These are phyloP conservation scores for Paradendryphiella salina DNA, from an alignment of 2,329 filamentous ascomycete genomes.

Conservation along the genomic window DNA sequence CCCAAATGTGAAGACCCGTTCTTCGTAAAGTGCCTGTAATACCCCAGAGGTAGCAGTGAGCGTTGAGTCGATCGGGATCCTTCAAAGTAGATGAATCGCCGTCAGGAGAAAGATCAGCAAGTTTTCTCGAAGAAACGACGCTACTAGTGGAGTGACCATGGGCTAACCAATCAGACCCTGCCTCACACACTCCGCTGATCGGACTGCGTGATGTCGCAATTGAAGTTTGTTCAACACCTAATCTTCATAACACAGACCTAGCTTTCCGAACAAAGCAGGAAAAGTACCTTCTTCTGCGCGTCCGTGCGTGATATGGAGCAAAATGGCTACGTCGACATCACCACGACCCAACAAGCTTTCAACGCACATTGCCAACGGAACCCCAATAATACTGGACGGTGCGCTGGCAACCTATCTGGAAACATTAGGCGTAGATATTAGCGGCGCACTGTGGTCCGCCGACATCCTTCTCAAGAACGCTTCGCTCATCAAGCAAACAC, in stretches of 20 bases:
- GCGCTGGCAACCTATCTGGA: conserved; percentile 55
- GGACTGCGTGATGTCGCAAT: not conserved
- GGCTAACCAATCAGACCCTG: not conserved
- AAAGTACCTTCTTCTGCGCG: not conserved
- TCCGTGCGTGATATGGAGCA: not conserved
- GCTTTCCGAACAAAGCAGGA: not conserved
- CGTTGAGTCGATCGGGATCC: too few relatives aligned
- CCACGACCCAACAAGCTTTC: conserved; percentile 1
- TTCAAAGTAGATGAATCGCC: too few relatives aligned
- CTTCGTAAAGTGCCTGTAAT: too few relatives aligned
- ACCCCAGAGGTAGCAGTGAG: too few relatives aligned
- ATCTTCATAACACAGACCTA: not conserved
- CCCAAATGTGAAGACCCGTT: too few relatives aligned
- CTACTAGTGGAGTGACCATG: not conserved
- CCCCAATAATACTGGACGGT: conserved; percentile 50
- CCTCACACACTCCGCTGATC: not conserved
- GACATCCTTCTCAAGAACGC: conserved; percentile 48
- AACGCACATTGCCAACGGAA: conserved; percentile 22
- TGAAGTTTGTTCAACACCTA: not conserved
- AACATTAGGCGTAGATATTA: conserved; percentile 49
- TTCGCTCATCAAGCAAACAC: conserved; percentile 48
- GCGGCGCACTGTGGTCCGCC: conserved; percentile 52
- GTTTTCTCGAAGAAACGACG: not conserved
- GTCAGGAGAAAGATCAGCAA: too few relatives aligned
- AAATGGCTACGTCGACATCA: conserved; percentile 1